These are phyloP conservation scores for Echinosophora koreensis DNA, from an alignment of 306 rosid genomes.

Conservation along the genomic window DNA sequence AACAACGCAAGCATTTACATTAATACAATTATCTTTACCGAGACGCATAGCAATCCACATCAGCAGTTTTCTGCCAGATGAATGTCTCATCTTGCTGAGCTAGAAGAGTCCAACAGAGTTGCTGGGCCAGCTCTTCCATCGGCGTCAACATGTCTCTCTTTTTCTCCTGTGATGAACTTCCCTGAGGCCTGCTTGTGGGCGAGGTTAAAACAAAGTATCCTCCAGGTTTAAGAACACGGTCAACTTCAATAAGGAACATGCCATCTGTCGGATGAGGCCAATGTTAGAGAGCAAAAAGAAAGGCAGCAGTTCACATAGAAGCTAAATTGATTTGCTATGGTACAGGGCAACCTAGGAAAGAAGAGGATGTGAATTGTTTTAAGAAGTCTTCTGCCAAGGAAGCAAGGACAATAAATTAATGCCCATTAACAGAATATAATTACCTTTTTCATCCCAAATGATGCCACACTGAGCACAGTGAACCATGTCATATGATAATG, in stretches of 20 bases:
- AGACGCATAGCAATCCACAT: constrained; percentile 66
- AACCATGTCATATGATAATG: constrained; percentile 86
- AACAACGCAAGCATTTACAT: constrained; percentile 1
- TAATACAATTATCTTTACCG: constrained; percentile 56
- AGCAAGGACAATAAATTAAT: constrained; percentile 29
- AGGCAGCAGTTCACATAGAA: constrained; percentile 27
- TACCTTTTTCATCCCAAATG: constrained; percentile 84
- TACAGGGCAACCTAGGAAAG: constrained; percentile 21
- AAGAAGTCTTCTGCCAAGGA: background rate
- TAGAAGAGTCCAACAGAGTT: constrained; percentile 82
- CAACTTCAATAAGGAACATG: constrained; percentile 75
- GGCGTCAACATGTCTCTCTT: constrained; percentile 59
- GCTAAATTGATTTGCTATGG: background rate
- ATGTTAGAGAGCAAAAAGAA: constrained; percentile 35
- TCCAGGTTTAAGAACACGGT: constrained; percentile 88
- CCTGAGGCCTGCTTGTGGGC: constrained; percentile 60
- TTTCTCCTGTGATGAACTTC: constrained; percentile 61
- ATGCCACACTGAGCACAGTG: constrained; percentile 88
- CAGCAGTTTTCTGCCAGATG: constrained; percentile 86
- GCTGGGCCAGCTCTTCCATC: constrained; percentile 64
- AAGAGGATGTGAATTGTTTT: constrained; percentile 8
- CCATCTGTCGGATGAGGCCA: constrained; percentile 64
- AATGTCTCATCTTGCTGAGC: constrained; percentile 90
- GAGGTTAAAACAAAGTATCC: constrained; percentile 92
- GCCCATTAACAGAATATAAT: constrained; percentile 6